phyloP scores from a whole-genome alignment of 2,329 filamentous ascomycete species.

The Penicillium sp. region DNA sequence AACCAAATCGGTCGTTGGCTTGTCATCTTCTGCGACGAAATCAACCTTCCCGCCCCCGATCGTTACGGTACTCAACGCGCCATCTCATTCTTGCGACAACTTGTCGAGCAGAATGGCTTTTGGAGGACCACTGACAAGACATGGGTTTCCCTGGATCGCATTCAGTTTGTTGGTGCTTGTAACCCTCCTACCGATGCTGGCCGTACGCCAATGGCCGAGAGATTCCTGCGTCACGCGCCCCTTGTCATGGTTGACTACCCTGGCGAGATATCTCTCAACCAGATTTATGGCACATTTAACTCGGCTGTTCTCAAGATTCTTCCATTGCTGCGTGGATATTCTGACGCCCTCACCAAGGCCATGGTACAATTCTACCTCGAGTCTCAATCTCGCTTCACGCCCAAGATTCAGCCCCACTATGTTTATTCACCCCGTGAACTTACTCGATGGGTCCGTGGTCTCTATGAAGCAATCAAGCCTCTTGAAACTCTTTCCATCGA shows the following conservation, averaged over 20 bases:
- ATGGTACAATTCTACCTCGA: constrained; percentile 98
- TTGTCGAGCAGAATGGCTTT: constrained; percentile 98
- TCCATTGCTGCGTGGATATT: constrained; percentile 89
- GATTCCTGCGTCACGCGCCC: constrained; percentile 96
- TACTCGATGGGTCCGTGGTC: constrained; percentile 93
- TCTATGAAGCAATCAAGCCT: constrained; percentile 95
- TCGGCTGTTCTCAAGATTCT: constrained; percentile 95
- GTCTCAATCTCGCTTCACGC: constrained; percentile 91
- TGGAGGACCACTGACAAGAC: constrained; percentile 97
- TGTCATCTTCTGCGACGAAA: constrained; percentile 98
- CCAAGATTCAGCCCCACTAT: constrained; percentile 96
- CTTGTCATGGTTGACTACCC: constrained; percentile 99
- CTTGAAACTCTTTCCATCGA: constrained; percentile 86
- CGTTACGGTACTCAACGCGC: constrained; percentile 96
- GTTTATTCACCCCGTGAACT: constrained; percentile 99
- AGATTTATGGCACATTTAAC: constrained; percentile 99
- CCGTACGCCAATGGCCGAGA: constrained; percentile 86
- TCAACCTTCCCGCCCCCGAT: constrained; percentile 96
- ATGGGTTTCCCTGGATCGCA: constrained; percentile 96
- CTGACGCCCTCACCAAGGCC: constrained; percentile 88
- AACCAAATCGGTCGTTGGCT: constrained; percentile 97
- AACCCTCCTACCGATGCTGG: constrained; percentile 98
- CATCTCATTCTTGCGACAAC: constrained; percentile 94
- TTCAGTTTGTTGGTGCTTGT: constrained; percentile 98
- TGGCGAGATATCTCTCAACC: constrained; percentile 86